Evolutionary conservation across 352 stramenopile species (phyloP).

Genomic region (Globisporangium abappressorium): DNA sequence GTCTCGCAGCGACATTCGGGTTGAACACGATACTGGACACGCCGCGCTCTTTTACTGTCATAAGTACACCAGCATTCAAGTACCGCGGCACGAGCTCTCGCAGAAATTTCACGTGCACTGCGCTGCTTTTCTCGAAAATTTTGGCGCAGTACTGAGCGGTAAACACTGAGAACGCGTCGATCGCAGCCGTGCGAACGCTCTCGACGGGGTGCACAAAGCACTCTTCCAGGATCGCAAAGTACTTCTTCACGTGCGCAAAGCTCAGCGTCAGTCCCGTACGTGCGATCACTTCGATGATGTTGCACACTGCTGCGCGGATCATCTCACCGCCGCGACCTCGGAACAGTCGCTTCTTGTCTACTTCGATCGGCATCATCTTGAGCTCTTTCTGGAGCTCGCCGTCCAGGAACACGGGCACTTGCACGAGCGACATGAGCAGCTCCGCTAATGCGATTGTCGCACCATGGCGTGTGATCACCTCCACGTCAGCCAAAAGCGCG

Average conservation of each 20-base stretch:
- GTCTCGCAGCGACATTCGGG: constrained; percentile 86
- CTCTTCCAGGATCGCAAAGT: constrained; percentile 78
- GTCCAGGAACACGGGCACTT: constrained; percentile 59
- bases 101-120: constrained; percentile 46
- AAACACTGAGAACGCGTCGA: constrained; percentile 85
- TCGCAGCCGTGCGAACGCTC: constrained; percentile 85
- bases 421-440: constrained; percentile 49
- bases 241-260: constrained; percentile 76
- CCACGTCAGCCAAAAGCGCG: constrained; percentile 79
- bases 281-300: constrained; percentile 92
- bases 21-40: constrained; percentile 35
- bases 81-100: constrained; percentile 57
- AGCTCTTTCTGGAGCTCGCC: constrained; percentile 67
- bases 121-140: constrained; percentile 50
- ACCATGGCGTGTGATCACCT: constrained; percentile 93
- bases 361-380: constrained; percentile 72
- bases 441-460: constrained; percentile 90
- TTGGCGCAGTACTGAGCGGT: constrained; percentile 86
- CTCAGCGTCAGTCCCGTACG: constrained; percentile 45
- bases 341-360: constrained; percentile 96
- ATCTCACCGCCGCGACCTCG: constrained; percentile 95
- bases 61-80: constrained; percentile 43
- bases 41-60: constrained; percentile 27
- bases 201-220: constrained; percentile 95
- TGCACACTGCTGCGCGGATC: constrained; percentile 92